These are phyloP conservation scores for Apocynum venetum DNA, from an alignment of 257 asterid species.

Conservation along the genomic window DNA sequence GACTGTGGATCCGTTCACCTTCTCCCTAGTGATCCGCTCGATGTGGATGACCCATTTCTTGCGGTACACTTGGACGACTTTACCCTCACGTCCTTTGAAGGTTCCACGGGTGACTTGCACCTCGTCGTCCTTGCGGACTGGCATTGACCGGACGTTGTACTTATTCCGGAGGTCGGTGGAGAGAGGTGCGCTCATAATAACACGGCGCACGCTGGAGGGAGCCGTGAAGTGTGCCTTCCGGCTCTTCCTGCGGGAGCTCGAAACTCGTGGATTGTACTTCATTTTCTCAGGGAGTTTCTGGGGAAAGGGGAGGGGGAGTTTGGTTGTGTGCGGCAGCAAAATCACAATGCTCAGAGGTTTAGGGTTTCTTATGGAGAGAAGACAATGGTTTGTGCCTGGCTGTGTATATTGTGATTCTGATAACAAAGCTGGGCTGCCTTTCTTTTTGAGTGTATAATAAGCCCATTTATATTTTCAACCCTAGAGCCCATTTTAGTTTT, in stretches of 20 bases:
- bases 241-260: conserved; percentile 33
- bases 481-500: not conserved
- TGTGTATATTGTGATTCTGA: not conserved
- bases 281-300: not conserved
- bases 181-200: conserved; percentile 35
- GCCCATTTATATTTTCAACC: not conserved
- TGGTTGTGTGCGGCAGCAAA: not conserved
- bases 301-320: not conserved
- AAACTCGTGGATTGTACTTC: conserved; percentile 34
- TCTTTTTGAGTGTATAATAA: not conserved
- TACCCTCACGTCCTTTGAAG: conserved; percentile 71
- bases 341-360: not conserved
- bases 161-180: conserved; percentile 28
- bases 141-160: conserved; percentile 36
- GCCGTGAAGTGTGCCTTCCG: conserved; percentile 38
- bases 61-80: conserved; percentile 62
- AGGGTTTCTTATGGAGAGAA: not conserved
- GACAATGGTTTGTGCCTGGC: not conserved
- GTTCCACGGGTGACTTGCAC: conserved; percentile 73
- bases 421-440: not conserved
- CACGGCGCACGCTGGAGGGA: conserved; percentile 31
- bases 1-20: conserved; percentile 67
- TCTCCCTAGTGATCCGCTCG: conserved; percentile 75
- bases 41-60: conserved; percentile 77
- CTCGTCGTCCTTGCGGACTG: conserved; percentile 78